phyloP scores from a whole-genome alignment of 2,329 filamentous ascomycete genomes.

The Fusarium keratoplasticum region DNA sequence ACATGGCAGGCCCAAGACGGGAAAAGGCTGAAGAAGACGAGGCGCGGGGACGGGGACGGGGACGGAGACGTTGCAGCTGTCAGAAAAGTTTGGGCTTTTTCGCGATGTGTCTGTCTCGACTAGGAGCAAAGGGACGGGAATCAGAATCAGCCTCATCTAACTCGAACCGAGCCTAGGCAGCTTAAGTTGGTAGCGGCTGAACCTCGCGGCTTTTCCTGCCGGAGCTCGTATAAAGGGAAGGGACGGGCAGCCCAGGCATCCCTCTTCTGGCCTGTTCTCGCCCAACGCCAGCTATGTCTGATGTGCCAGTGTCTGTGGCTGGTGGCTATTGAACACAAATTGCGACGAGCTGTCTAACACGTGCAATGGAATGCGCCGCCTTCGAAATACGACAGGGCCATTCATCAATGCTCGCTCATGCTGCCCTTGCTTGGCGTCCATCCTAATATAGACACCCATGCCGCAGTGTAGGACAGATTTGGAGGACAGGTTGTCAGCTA shows the following conservation, averaged over 20 bases:
- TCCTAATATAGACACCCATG: conserved; percentile 5
- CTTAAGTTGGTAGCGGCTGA: conserved; percentile 16
- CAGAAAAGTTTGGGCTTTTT: conserved; percentile 22
- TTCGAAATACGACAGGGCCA: conserved; percentile 24
- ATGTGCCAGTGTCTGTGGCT: conserved; percentile 29
- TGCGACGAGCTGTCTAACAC: conserved; percentile 29
- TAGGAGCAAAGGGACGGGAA: neutral
- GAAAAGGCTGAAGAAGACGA: conserved; percentile 2
- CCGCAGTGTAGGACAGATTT: neutral
- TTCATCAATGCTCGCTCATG: conserved; percentile 16
- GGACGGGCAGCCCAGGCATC: neutral
- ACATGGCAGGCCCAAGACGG: conserved; percentile 33
- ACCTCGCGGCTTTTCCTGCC: conserved; percentile 6
- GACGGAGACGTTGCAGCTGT: conserved; percentile 28
- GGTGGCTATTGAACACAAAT: conserved; percentile 25
- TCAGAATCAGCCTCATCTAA: conserved; percentile 20
- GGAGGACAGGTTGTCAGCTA: neutral
- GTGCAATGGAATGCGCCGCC: conserved; percentile 33
- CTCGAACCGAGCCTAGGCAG: conserved; percentile 16
- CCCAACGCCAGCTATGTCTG: neutral
- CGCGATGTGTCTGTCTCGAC: conserved; percentile 24
- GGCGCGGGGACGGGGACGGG: neutral
- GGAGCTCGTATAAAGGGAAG: neutral
- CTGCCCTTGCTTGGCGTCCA: conserved; percentile 37
- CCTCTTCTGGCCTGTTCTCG: neutral